Percentiles rank a stretch among this genome's conserved stretches.
These are phyloP conservation scores for Lagenidium sp. DNA, from an alignment of 352 stramenopile species.

Conservation along the genomic window DNA sequence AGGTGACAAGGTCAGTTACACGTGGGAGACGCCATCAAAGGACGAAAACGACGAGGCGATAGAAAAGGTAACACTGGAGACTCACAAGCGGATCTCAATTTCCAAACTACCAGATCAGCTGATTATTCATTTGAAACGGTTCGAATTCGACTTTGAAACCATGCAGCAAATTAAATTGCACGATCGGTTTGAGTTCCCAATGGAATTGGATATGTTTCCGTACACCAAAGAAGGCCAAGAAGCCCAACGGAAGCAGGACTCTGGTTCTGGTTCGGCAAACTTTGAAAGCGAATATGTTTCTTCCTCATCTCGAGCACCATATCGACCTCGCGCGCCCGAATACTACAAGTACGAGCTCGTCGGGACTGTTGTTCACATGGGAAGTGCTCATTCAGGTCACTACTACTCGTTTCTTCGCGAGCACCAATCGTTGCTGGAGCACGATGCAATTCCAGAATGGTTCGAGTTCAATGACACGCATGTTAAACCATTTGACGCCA, in stretches of 20 bases:
- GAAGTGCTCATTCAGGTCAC: conserved; percentile 79
- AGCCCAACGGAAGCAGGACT: conserved; percentile 40
- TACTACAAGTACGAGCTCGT: conserved; percentile 84
- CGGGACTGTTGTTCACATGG: conserved; percentile 86
- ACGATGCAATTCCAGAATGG: conserved; percentile 27
- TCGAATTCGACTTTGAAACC: conserved; percentile 93
- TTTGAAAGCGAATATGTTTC: too few relatives aligned
- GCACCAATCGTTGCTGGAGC: conserved; percentile 28
- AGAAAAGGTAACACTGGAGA: conserved; percentile 82
- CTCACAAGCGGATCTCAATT: conserved; percentile 87
- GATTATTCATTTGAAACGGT: conserved; percentile 93
- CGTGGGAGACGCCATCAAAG: conserved; percentile 73
- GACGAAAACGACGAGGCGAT: conserved; percentile 11
- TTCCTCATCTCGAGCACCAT: conserved; percentile 17
- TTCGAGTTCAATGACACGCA: conserved; percentile 87
- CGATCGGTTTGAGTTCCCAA: conserved; percentile 91
- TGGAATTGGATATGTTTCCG: conserved; percentile 80
- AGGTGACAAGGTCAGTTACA: conserved; percentile 88
- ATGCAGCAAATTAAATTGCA: conserved; percentile 94
- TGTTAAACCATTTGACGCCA: conserved; percentile 64
- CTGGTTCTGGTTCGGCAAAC: too few relatives aligned
- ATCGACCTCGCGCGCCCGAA: conserved; percentile 33
- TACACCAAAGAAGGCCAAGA: conserved; percentile 86
- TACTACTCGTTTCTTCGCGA: conserved; percentile 88
- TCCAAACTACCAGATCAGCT: conserved; percentile 82